Conservation (phyloP, 306 rosid genomes). For the Medicago lupulina region DNA sequence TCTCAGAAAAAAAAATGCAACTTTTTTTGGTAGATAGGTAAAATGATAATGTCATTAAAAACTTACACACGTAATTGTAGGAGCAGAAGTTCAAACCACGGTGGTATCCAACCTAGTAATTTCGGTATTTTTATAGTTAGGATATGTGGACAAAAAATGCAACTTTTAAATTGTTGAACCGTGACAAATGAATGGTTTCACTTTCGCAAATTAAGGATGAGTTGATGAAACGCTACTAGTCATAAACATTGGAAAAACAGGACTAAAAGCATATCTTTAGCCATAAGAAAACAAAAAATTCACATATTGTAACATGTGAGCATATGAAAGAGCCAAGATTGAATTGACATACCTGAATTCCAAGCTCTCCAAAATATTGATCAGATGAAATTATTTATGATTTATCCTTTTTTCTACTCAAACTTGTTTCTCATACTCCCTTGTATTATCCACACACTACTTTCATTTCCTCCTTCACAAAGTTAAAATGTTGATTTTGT, state of each 20-base stretch:
- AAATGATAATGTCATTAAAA: no score
- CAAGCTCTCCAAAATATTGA: background rate
- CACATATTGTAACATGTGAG: background rate
- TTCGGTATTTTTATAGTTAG: no score
- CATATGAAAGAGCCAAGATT: background rate
- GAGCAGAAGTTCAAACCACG: no score
- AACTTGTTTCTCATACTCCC: background rate
- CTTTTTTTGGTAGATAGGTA: no score
- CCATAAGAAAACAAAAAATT: background rate
- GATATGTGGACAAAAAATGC: no score
- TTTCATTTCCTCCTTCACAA: background rate
- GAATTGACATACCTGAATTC: constrained; percentile 12
- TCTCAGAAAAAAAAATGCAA: no score
- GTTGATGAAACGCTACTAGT: background rate
- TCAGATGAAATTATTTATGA: background rate
- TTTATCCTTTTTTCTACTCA: background rate
- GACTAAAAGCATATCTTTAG: background rate
- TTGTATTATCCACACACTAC: background rate
- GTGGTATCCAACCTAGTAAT: no score
- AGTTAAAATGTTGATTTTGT: background rate
- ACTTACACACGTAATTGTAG: no score
- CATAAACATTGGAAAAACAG: background rate
- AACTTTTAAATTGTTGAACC: background rate
- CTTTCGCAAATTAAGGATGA: background rate
- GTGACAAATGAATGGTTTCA: background rate